Evolutionary conservation across 2,329 filamentous ascomycete species (phyloP).

Genomic region (Cadophora sp.): DNA sequence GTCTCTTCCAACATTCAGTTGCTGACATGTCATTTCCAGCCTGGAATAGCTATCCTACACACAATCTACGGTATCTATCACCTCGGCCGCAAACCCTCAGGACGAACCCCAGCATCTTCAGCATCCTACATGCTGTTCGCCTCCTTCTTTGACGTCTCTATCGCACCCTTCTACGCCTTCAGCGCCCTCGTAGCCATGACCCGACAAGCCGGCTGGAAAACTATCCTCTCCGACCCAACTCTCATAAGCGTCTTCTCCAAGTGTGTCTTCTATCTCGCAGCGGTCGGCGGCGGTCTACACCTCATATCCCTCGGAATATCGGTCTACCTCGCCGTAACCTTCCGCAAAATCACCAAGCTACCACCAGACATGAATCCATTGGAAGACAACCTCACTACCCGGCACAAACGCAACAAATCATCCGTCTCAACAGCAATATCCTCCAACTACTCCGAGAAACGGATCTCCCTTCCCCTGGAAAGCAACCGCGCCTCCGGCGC

Average conservation of each 20-base stretch:
- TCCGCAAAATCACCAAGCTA: conserved; percentile 80
- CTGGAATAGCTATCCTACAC: conserved; percentile 75
- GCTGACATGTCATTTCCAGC: conserved; percentile 58
- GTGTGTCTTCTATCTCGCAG: conserved; percentile 71
- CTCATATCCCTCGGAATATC: conserved; percentile 73
- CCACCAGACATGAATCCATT: conserved; percentile 96
- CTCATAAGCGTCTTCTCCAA: conserved; percentile 66
- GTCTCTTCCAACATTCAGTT: conserved; percentile 8
- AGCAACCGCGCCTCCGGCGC: conserved; percentile 51
- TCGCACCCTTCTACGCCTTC: conserved; percentile 63
- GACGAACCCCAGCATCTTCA: conserved; percentile 78
- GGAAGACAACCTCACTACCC: conserved; percentile 82
- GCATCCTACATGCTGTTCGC: conserved; percentile 91
- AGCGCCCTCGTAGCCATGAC: conserved; percentile 54
- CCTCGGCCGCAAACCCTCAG: conserved; percentile 71
- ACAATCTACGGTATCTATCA: conserved; percentile 83
- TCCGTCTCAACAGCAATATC: conserved; percentile 40
- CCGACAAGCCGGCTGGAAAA: conserved; percentile 63
- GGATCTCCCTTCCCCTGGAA: conserved; percentile 56
- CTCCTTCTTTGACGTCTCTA: conserved; percentile 69
- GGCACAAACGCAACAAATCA: conserved; percentile 79
- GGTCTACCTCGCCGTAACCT: conserved; percentile 77
- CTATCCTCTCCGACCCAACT: conserved; percentile 64
- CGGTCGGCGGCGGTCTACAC: conserved; percentile 71
- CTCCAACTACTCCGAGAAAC: conserved; percentile 61